Conservation (phyloP, 176 grass and related monocot genomes). For the Zoysia japonica region DNA sequence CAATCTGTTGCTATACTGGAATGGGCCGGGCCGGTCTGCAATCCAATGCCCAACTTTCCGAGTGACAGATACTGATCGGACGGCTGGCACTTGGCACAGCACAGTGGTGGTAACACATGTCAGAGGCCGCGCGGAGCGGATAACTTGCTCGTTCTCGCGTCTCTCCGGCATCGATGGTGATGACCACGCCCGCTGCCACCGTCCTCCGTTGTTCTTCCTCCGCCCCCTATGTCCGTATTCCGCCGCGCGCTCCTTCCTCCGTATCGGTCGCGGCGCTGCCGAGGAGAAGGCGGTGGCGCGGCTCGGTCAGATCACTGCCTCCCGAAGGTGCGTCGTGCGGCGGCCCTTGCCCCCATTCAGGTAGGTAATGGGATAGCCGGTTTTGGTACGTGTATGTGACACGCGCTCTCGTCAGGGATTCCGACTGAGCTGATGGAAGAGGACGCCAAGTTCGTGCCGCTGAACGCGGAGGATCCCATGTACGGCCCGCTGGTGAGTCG, state of each 20-base stretch:
- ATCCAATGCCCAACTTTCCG: neutral
- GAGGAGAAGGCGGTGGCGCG: slow-evolving; percentile 24
- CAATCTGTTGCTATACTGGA: neutral
- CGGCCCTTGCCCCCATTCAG: neutral
- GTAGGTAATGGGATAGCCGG: neutral
- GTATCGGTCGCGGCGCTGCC: neutral
- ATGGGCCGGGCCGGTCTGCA: neutral
- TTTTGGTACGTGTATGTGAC: neutral
- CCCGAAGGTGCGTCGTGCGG: slow-evolving; percentile 33
- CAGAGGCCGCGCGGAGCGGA: slow-evolving; percentile 6
- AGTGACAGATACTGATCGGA: neutral
- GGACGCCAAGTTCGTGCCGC: slow-evolving; percentile 83
- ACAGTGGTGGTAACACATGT: neutral
- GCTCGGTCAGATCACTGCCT: slow-evolving; percentile 34
- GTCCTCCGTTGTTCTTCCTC: neutral
- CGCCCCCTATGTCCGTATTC: too few species aligned
- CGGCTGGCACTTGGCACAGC: neutral
- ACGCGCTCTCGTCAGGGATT: slow-evolving; percentile 38
- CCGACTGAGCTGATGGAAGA: slow-evolving; percentile 70
- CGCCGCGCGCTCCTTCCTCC: neutral
- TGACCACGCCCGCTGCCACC: slow-evolving; percentile 15
- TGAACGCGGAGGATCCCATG: slow-evolving; percentile 78
- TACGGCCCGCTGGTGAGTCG: slow-evolving; percentile 85
- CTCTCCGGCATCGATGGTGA: slow-evolving; percentile 37
- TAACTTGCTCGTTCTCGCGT: slow-evolving; percentile 21